Percentiles rank a stretch among this genome's conserved stretches.
Conservation (phyloP, 805 yeast genomes). For the Yamadazyma tumulicola region DNA sequence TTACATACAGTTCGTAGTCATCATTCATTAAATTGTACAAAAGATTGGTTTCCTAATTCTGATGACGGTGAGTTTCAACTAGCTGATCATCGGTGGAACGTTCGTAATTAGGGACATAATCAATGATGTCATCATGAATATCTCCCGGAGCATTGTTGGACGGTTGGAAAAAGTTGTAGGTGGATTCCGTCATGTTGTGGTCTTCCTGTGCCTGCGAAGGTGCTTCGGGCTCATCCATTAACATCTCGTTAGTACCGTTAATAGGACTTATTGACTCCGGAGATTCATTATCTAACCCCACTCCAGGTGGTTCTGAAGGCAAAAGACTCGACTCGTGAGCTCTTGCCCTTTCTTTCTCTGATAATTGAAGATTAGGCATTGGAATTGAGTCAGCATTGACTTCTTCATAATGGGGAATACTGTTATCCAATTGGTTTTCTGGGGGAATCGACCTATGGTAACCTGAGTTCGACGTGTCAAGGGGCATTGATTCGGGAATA, state of each 20-base stretch:
- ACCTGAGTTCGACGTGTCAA: background rate
- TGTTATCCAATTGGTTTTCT: too few relatives aligned
- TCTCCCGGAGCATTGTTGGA: conserved; percentile 6
- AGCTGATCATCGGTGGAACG: conserved; percentile 24
- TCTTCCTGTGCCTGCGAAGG: conserved; percentile 1
- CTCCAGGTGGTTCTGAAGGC: conserved; percentile 50
- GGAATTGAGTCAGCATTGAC: conserved; percentile 10
- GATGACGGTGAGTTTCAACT: conserved; percentile 9
- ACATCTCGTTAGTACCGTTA: conserved; percentile 10
- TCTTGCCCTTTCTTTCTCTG: conserved; percentile 58
- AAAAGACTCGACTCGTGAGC: conserved; percentile 55
- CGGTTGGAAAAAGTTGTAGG: conserved; percentile 7
- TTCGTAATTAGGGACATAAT: conserved; percentile 35
- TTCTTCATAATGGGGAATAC: conserved; percentile 25
- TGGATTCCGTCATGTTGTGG: background rate
- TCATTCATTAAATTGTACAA: background rate
- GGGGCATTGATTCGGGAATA: background rate
- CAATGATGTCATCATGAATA: conserved; percentile 17
- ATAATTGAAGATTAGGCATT: conserved; percentile 19
- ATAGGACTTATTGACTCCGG: conserved; percentile 20
- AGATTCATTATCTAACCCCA: conserved; percentile 19
- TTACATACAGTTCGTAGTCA: background rate
- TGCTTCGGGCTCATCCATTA: conserved; percentile 1
- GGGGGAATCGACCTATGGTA: background rate
- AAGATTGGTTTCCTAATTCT: background rate